Evolutionary conservation across 75 land plant species (phyloP).

Genomic region (Pinus albicaulis): DNA sequence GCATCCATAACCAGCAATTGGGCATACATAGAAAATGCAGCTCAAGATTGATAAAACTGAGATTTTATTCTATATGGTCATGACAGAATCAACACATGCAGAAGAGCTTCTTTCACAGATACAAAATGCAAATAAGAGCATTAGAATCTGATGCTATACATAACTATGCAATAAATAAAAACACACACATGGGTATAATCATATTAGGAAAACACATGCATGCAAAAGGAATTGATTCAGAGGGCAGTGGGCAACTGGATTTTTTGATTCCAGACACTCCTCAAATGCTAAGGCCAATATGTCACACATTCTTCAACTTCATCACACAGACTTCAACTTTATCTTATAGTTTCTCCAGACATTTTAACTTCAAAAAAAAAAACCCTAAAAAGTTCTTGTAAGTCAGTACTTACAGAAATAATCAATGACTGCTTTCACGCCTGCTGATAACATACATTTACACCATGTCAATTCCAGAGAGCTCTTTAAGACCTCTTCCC

Average conservation of each 20-base stretch:
- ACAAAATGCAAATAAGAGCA: not conserved
- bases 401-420: not conserved
- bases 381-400: not conserved
- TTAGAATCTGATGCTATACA: not conserved
- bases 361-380: not conserved
- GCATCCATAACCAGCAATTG: too few relatives aligned
- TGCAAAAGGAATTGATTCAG: not conserved
- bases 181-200: not conserved
- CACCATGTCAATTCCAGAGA: conserved; percentile 3
- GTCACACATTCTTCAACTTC: not conserved
- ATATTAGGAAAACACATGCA: not conserved
- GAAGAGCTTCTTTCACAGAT: not conserved
- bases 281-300: not conserved
- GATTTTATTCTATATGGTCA: not conserved
- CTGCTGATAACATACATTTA: not conserved
- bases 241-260: not conserved
- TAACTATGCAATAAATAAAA: too few relatives aligned
- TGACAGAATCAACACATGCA: not conserved
- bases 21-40: too few relatives aligned
- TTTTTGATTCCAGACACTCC: not conserved
- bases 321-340: not conserved
- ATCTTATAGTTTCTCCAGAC: not conserved
- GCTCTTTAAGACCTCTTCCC: not conserved
- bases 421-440: not conserved
- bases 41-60: too few relatives aligned